Base-by-base conservation (phyloP, 2,329 filamentous ascomycete genomes). In the Aspergillus sp. region DNA sequence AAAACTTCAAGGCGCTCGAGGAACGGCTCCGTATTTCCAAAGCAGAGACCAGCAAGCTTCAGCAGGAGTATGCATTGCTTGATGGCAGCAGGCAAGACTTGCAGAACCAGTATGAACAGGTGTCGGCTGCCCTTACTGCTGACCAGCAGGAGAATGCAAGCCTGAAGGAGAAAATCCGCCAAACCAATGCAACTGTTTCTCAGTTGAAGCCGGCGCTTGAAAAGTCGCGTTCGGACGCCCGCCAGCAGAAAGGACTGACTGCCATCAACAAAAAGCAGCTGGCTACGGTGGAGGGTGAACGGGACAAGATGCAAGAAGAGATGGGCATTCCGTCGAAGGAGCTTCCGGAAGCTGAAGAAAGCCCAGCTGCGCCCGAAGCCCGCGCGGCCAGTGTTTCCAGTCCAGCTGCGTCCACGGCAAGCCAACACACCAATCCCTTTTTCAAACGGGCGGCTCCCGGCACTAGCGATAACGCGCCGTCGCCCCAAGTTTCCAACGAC, bases 211-310 rank as follows among this genome's bases (percentile, higher is more conserved):
- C 88, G 19, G 80, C 89, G 45, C 77, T 98, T 32, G 91, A 98
- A 57, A 96, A 95, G 67, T 72, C 93, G 48, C 86, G 83, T 57
- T 85, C 82, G 8, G 86, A 95, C 48, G 86, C 86, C 15, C 79
- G 91, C 26, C 91, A 96, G 58, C 88, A 96, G 54, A 96, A 93
- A 65, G 91, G 91, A 12, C 71, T 96, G 44, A 89, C 93, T 17
- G 88, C 91, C 26, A 98, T 98, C 64, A 95, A 95, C 66, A 96
- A 93, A 71, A 98, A 98, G 66, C 91, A 98, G 63, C 68, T 96
- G 39, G 76, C 81, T 22, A 95, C 88, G 1, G 85, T 82, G 36
- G 91, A 98, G 59, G 75, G 75, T 29, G 89, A 96, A 57, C 76
- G 84, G 19, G 89, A 96, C 39, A 89, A 85, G 66, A 68, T 94